Evolutionary conservation across 2,329 filamentous ascomycete species (phyloP), one percentile per base, ranked within the genome.

Genomic region (Fusarium clavum): DNA sequence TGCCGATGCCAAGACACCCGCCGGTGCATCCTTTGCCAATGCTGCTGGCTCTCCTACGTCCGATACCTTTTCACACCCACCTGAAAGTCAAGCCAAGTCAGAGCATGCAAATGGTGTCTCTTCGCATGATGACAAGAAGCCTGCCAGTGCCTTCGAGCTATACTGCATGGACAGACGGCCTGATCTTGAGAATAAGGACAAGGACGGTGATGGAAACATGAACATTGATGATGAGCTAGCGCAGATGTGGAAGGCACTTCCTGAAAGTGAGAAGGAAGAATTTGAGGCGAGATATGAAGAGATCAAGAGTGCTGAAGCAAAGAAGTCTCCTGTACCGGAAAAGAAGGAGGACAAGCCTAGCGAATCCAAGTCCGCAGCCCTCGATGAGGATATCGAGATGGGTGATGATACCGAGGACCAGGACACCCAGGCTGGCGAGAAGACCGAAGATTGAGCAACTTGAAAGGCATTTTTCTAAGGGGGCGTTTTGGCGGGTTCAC

Each of bases 191-290:
- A 79, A 80, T 11, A 82, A 86, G 76, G 76, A 80, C 65, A 83
- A 83, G 74, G 73, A 76, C 16, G 67, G 54, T 14, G 76, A 77
- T 16, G 69, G 62, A 22, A 70, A 78, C 14, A 46, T 81, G 58
- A 81, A 82, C 59, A 76, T 87, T 14, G 86, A 88, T n/a, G 85
- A 86, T 54, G 86, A 88, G 79, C 81, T 89, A 11, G 79, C 81
- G n/a, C 82, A 82, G 14, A 80, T 81, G 44, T 90, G 87, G 87
- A 85, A 87, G 62, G 83, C 85, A 22, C 80, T 89, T 16, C 77
- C 84, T 6, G 81, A 85, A 46, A 78, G 77, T 24, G 81, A 85
- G 52, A 85, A 83, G 74, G 84, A 86, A 27, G 82, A 83, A 54
- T 88, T 83, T 57, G 81, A 85, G 65, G 63, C 73, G 62, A 82